These are phyloP conservation scores for Pythium rhizo-oryzae DNA, from an alignment of 352 stramenopile species.

Conservation along the genomic window DNA sequence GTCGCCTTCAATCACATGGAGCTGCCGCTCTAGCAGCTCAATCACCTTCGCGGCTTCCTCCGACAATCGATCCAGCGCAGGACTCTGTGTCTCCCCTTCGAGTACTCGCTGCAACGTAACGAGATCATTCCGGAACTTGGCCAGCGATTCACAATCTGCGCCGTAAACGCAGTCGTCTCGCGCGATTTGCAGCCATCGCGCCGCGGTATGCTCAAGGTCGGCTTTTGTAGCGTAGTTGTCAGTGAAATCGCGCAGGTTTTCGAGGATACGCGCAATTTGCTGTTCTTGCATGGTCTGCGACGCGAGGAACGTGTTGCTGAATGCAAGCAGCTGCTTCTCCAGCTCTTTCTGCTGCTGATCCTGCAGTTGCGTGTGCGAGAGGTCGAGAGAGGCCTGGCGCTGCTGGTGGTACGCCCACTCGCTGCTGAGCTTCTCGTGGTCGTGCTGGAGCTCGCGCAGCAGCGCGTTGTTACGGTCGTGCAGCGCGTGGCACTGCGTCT, in stretches of 20 bases:
- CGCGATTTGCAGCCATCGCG: slow-evolving; percentile 46
- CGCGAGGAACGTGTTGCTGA: slow-evolving; percentile 28
- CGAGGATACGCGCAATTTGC: slow-evolving; percentile 27
- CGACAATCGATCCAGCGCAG: slow-evolving; percentile 32
- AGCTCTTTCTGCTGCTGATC: slow-evolving; percentile 30
- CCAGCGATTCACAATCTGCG: slow-evolving; percentile 36
- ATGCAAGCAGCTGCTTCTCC: slow-evolving; percentile 28
- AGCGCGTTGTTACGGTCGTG: slow-evolving; percentile 38
- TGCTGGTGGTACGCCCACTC: slow-evolving; percentile 33
- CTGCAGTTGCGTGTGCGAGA: slow-evolving; percentile 13
- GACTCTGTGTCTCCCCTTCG: slow-evolving; percentile 28
- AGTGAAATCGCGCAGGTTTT: slow-evolving; percentile 28
- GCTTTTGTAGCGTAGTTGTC: slow-evolving; percentile 32
- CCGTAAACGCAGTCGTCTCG: slow-evolving; percentile 63
- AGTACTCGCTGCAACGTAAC: slow-evolving; percentile 37
- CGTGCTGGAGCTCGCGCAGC: slow-evolving; percentile 44
- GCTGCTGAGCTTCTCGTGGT: slow-evolving; percentile 17
- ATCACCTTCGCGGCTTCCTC: slow-evolving; percentile 38
- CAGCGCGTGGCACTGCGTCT: slow-evolving; percentile 14
- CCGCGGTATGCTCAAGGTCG: slow-evolving; percentile 34
- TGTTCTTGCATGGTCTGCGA: slow-evolving; percentile 38
- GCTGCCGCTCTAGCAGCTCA: slow-evolving; percentile 34
- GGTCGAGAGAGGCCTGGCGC: slow-evolving; percentile 19
- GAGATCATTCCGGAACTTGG: slow-evolving; percentile 38
- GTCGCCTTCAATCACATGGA: slow-evolving; percentile 23